Conservation (phyloP, 2,329 filamentous ascomycete species). For the Exophiala alcalophila region DNA sequence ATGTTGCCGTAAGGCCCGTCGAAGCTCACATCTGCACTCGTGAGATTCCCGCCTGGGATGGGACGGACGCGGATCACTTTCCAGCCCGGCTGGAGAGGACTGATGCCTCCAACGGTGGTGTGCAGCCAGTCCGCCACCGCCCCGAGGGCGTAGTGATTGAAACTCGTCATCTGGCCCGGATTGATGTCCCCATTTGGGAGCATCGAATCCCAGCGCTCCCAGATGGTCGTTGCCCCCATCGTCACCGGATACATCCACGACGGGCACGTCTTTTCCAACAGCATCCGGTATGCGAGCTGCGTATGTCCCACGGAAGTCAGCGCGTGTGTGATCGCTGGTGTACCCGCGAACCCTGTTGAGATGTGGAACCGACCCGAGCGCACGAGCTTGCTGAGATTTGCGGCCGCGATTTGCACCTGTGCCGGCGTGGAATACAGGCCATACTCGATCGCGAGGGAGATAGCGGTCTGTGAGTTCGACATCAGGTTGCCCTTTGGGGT, state of each 20-base stretch:
- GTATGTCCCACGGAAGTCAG: slow-evolving; percentile 29
- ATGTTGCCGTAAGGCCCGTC: slow-evolving; percentile 35
- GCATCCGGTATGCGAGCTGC: slow-evolving; percentile 41
- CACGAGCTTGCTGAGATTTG: slow-evolving; percentile 31
- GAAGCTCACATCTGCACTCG: slow-evolving; percentile 32
- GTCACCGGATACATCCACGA: slow-evolving; percentile 42
- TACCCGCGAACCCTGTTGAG: slow-evolving; percentile 39
- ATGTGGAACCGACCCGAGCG: slow-evolving; percentile 33
- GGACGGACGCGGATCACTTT: slow-evolving; percentile 33
- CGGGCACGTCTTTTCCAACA: slow-evolving; percentile 37
- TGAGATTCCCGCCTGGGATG: slow-evolving; percentile 35
- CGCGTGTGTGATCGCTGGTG: slow-evolving; percentile 34
- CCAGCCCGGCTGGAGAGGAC: slow-evolving; percentile 34
- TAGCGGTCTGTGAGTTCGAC: slow-evolving; percentile 36
- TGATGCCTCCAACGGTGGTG: slow-evolving; percentile 35
- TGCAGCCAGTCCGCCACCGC: slow-evolving; percentile 43
- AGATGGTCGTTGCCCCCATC: slow-evolving; percentile 44
- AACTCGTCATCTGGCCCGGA: slow-evolving; percentile 43
- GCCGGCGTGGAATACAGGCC: slow-evolving; percentile 26
- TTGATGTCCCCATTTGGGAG: slow-evolving; percentile 40
- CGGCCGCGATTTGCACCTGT: slow-evolving; percentile 21
- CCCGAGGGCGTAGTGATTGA: slow-evolving; percentile 45
- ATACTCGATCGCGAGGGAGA: slow-evolving; percentile 32
- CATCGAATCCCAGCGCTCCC: slow-evolving; percentile 47
- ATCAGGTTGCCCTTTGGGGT: slow-evolving; percentile 32